phyloP scores from a whole-genome alignment of 2,329 filamentous ascomycete genomes.

The Xylariaceae sp. region DNA sequence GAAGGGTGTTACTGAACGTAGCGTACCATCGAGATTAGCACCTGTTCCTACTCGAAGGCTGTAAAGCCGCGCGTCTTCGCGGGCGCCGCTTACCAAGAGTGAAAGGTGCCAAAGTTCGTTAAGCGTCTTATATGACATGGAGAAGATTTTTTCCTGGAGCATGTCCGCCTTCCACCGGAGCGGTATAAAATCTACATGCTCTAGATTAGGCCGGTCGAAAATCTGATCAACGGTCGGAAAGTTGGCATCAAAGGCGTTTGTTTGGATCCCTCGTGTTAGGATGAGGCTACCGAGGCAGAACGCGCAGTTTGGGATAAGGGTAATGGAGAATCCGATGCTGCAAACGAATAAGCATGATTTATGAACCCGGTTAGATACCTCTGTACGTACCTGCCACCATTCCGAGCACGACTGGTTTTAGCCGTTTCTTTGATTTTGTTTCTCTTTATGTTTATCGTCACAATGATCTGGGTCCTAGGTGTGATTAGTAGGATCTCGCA shows the following conservation, averaged over 20 bases:
- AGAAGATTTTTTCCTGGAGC: background rate
- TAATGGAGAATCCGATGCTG: conserved; percentile 5
- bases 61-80: background rate
- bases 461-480: background rate
- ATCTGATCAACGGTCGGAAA: conserved; percentile 1
- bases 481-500: background rate
- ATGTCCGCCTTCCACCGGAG: background rate
- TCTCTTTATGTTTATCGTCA: background rate
- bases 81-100: background rate
- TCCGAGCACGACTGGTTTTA: background rate
- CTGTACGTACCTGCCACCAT: background rate
- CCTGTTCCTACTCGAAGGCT: background rate
- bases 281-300: conserved; percentile 4
- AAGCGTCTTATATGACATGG: background rate
- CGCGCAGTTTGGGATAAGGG: conserved; percentile 2
- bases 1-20: background rate
- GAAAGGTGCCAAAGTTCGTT: background rate
- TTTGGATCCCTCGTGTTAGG: background rate
- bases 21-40: background rate
- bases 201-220: background rate
- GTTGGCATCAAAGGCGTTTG: conserved; percentile 1
- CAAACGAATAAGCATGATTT: background rate
- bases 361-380: background rate
- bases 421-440: background rate
- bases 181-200: background rate